Conservation (phyloP, 331 rosid genomes). For the Acacia pycnantha region DNA sequence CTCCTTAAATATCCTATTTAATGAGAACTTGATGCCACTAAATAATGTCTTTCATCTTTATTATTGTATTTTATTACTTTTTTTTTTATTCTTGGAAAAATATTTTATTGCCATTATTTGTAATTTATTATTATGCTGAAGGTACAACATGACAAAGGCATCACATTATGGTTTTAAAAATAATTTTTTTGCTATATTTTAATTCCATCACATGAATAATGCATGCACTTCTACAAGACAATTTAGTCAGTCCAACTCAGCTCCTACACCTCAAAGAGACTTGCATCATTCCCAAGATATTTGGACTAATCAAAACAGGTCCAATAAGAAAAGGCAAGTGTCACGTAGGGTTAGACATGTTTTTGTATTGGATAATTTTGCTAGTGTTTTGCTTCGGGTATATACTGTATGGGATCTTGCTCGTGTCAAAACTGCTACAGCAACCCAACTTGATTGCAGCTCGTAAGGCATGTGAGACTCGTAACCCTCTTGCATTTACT, state of each 20-base stretch:
- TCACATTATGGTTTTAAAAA: no score
- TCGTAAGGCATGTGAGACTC: slow-evolving; percentile 86
- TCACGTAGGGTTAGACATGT: neutral
- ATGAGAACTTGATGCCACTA: neutral
- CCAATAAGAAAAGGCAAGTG: slow-evolving; percentile 75
- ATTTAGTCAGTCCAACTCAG: slow-evolving; percentile 36
- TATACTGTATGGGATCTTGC: slow-evolving; percentile 85
- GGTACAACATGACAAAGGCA: no score
- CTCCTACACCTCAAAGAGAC: slow-evolving; percentile 51
- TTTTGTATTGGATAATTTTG: slow-evolving; percentile 29
- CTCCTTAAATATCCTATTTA: neutral
- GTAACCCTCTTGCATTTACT: slow-evolving; percentile 96
- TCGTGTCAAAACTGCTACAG: slow-evolving; percentile 91
- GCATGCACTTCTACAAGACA: slow-evolving; percentile 55
- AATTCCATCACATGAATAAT: slow-evolving; percentile 40
- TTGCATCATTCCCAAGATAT: slow-evolving; percentile 34
- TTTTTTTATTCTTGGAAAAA: neutral
- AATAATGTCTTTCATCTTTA: neutral
- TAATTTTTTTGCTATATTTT: neutral
- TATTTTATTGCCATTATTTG: neutral
- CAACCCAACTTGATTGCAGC: slow-evolving; percentile 78
- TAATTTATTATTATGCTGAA: neutral
- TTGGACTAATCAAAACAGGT: slow-evolving; percentile 56
- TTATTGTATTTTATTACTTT: neutral
- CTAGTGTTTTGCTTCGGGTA: slow-evolving; percentile 91